A percentile compares a stretch with the other conserved stretches of the same genome.
Evolutionary conservation across 768 basidiomycete genomes (phyloP).

Genomic region (Gautieria morchelliformis): DNA sequence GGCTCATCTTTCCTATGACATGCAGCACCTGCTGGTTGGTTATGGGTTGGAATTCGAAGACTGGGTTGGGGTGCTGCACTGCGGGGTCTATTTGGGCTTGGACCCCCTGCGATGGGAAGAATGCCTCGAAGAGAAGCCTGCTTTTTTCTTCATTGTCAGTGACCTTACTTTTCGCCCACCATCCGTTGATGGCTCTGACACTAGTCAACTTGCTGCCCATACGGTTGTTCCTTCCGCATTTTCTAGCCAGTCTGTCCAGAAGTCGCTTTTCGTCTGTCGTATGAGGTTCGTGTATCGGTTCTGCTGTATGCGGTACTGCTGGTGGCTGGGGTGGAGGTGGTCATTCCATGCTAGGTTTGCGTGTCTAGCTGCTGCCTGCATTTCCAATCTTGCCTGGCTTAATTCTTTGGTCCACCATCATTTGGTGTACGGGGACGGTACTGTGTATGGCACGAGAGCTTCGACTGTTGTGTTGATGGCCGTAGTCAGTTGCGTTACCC

Average conservation of each 20-base stretch:
- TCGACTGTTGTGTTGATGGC: too few species aligned
- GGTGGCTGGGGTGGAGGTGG: neutral
- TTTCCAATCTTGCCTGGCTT: neutral
- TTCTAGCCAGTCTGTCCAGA: neutral
- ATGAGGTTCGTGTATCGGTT: neutral
- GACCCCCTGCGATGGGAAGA: too few species aligned
- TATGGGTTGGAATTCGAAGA: neutral
- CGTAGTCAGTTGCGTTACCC: too few species aligned
- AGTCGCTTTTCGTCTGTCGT: neutral
- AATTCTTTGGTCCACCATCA: too few species aligned
- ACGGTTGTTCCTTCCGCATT: neutral
- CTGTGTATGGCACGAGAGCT: too few species aligned
- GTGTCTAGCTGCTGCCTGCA: neutral
- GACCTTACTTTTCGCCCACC: neutral
- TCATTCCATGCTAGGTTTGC: neutral
- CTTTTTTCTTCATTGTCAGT: neutral
- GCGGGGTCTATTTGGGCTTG: neutral
- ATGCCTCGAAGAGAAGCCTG: neutral
- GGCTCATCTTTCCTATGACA: neutral
- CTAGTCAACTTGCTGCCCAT: neutral
- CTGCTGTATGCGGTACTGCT: neutral
- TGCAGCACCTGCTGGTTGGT: neutral
- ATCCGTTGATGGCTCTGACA: neutral
- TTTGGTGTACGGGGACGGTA: too few species aligned
- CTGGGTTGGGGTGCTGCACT: neutral